phyloP scores from a whole-genome alignment of 2,329 filamentous ascomycete species.

The Pseudogymnoascus pannorum region DNA sequence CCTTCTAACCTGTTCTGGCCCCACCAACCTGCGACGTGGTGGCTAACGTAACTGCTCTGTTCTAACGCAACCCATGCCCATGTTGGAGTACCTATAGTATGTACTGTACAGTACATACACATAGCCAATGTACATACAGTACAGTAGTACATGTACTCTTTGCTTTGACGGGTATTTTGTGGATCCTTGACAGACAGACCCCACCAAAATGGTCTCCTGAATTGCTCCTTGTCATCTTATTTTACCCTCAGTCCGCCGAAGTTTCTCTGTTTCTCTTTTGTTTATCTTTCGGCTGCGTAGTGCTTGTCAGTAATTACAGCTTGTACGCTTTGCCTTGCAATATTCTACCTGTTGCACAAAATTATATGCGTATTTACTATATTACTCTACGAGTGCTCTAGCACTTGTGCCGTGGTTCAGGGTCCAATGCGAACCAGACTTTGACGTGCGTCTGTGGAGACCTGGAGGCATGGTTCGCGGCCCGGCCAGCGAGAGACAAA shows the following conservation, averaged over 20 bases:
- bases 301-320: background rate
- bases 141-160: background rate
- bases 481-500: conserved; percentile 1
- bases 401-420: background rate
- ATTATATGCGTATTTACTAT: background rate
- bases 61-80: too few relatives aligned
- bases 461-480: background rate
- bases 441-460: background rate
- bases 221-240: conserved; percentile 8
- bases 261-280: background rate
- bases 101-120: too few relatives aligned
- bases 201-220: conserved; percentile 8
- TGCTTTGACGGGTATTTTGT: conserved; percentile 4
- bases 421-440: background rate
- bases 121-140: too few relatives aligned
- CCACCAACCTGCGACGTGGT: conserved; percentile 7
- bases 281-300: background rate
- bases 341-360: background rate
- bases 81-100: too few relatives aligned
- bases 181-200: background rate
- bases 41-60: background rate
- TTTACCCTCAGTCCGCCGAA: background rate
- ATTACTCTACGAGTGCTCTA: background rate
- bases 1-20: background rate
- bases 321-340: background rate